Conservation (phyloP, 768 basidiomycete species). For the Strobilomyces echinocephalus region DNA sequence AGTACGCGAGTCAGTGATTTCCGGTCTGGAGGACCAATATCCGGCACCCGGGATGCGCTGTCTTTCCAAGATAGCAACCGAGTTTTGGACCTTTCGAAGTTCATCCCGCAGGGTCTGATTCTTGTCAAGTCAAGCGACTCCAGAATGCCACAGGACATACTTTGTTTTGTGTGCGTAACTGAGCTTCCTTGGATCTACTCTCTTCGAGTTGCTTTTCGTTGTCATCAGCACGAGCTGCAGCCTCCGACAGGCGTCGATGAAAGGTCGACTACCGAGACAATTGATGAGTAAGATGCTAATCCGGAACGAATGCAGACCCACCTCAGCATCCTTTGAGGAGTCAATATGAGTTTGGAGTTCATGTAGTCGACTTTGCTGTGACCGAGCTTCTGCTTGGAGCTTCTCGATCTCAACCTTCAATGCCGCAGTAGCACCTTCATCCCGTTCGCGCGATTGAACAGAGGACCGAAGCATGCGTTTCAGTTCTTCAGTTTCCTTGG, state of each 20-base stretch:
- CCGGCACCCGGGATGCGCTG: constrained; percentile 93
- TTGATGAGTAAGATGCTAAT: not conserved
- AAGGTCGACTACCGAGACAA: constrained; percentile 37
- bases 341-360: constrained; percentile 51
- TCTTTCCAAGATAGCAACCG: constrained; percentile 81
- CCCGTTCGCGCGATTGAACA: constrained; percentile 55
- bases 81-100: constrained; percentile 91
- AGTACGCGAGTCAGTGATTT: constrained; percentile 31
- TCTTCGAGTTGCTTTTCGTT: constrained; percentile 75
- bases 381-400: constrained; percentile 44
- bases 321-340: constrained; percentile 58
- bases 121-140: constrained; percentile 5
- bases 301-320: constrained; percentile 28
- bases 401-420: constrained; percentile 54
- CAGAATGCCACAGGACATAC: constrained; percentile 35
- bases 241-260: constrained; percentile 46
- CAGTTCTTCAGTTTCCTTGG: constrained; percentile 71
- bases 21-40: constrained; percentile 67
- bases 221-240: constrained; percentile 42
- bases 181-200: constrained; percentile 58
- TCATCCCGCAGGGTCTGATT: constrained; percentile 85
- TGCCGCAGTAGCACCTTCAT: constrained; percentile 45
- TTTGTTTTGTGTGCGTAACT: constrained; percentile 74
- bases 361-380: constrained; percentile 48
- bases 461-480: constrained; percentile 53